Percentiles rank a stretch among this genome's conserved stretches.
Conservation (phyloP, 148 eudicot genomes). For the Rhododendron ferrugineum region DNA sequence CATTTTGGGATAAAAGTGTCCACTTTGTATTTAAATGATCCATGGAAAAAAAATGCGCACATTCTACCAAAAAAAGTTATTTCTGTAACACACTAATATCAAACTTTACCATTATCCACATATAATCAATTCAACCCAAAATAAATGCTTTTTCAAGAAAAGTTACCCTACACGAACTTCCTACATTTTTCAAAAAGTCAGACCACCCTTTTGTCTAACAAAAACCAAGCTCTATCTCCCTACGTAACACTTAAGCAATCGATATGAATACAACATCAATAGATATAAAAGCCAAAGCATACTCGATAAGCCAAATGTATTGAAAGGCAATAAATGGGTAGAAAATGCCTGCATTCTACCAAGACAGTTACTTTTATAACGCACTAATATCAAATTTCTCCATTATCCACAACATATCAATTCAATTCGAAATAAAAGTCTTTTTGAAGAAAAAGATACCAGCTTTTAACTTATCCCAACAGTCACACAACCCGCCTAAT, state of each 20-base stretch:
- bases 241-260: background rate
- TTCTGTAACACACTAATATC: background rate
- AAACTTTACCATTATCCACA: background rate
- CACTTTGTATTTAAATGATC: background rate
- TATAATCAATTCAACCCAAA: background rate
- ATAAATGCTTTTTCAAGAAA: background rate
- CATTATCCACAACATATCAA: background rate
- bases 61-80: background rate
- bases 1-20: background rate
- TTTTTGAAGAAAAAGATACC: background rate
- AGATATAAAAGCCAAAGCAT: background rate
- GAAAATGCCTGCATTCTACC: too few species aligned
- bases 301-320: background rate
- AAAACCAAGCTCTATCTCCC: background rate
- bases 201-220: background rate
- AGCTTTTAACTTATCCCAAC: too few species aligned
- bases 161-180: background rate
- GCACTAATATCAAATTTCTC: too few species aligned
- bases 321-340: background rate
- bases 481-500: too few species aligned
- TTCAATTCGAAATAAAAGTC: background rate
- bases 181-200: background rate
- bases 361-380: too few species aligned
- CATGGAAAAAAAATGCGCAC: background rate
- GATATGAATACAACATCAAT: background rate